Evolutionary conservation across 164 flowering plant genomes (phyloP).

Genomic region (Aristolochia californica): DNA sequence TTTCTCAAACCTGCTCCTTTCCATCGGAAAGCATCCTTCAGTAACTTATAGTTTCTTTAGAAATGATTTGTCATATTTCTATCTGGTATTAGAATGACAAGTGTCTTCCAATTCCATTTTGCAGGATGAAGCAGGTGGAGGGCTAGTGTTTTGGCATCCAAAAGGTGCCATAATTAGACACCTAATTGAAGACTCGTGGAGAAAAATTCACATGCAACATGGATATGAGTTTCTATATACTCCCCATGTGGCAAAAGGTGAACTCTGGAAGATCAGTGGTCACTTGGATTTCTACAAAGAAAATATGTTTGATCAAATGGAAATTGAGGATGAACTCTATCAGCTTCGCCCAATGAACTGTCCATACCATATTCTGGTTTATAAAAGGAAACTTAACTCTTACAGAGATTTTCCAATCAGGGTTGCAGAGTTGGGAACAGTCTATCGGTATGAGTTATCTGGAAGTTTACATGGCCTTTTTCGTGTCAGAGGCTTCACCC

Average conservation of each 20-base stretch:
- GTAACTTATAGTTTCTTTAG: no score
- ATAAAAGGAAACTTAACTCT: conserved; percentile 68
- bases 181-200: conserved; percentile 94
- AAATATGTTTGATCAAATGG: conserved; percentile 92
- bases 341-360: conserved; percentile 99
- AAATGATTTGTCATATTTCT: no score
- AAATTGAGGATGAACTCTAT: conserved; percentile 84
- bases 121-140: conserved; percentile 98
- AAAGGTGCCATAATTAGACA: conserved; percentile 83
- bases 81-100: no score
- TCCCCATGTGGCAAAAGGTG: conserved; percentile 89
- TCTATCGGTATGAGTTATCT: conserved; percentile 88
- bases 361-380: conserved; percentile 85
- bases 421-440: conserved; percentile 94
- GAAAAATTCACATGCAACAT: conserved; percentile 48
- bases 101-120: conserved; percentile 5
- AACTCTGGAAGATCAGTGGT: conserved; percentile 94
- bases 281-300: conserved; percentile 91
- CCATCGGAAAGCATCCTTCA: no score
- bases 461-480: conserved; percentile 97
- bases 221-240: conserved; percentile 84
- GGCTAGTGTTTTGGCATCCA: conserved; percentile 96
- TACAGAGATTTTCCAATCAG: conserved; percentile 92
- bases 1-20: no score
- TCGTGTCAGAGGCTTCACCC: conserved; percentile 98